Conservation (phyloP, 192 early-diverging fungal genomes). For the Phycomyces nitens region DNA sequence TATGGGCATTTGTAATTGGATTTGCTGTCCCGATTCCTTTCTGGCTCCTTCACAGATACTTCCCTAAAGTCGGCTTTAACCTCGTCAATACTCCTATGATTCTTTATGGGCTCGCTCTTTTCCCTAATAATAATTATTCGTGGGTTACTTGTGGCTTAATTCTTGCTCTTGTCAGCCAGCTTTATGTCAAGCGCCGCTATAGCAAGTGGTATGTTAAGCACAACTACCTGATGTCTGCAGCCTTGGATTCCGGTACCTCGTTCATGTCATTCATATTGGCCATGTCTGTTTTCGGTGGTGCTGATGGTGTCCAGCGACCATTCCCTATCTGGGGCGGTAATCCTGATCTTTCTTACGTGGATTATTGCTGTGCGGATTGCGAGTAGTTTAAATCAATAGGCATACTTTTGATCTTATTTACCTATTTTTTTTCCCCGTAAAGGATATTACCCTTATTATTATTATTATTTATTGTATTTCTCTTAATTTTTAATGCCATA, state of each 20-base stretch:
- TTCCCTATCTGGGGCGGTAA: constrained; percentile 37
- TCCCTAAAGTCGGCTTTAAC: constrained; percentile 48
- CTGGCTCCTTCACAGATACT: constrained; percentile 41
- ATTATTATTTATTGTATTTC: too few species aligned
- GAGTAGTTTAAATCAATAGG: too few species aligned
- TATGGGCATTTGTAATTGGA: constrained; percentile 48
- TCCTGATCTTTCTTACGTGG: background rate
- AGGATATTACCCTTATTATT: too few species aligned
- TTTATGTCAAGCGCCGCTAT: constrained; percentile 44
- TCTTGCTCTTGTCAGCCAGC: constrained; percentile 47
- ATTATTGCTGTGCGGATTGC: background rate
- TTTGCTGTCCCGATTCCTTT: constrained; percentile 46
- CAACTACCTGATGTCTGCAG: too few species aligned
- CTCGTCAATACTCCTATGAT: constrained; percentile 45
- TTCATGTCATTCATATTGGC: too few species aligned
- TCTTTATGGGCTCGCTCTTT: constrained; percentile 16
- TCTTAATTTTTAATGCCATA: too few species aligned
- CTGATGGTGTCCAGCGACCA: constrained; percentile 14
- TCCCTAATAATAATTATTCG: constrained; percentile 22
- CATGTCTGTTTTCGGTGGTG: too few species aligned
- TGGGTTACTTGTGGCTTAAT: constrained; percentile 44
- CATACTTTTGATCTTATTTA: too few species aligned
- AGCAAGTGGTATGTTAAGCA: too few species aligned
- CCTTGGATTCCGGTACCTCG: too few species aligned
- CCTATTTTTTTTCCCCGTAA: too few species aligned